Evolutionary conservation across 495 filamentous ascomycete species (phyloP), one percentile per base, ranked within the genome.

Genomic region (Aspergillus mulundensis): DNA sequence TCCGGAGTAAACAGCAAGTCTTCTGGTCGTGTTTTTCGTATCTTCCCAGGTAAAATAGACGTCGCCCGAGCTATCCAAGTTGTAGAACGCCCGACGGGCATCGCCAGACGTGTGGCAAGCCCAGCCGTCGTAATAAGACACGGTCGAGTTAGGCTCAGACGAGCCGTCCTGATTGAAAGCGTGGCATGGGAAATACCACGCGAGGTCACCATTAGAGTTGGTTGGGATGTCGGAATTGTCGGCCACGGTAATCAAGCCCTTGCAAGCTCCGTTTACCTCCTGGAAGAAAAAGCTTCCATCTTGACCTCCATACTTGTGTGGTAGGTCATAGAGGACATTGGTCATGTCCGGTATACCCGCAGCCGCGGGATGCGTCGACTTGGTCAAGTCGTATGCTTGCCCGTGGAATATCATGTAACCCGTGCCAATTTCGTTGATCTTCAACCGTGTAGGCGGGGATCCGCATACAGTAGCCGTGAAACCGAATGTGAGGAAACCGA

Each of bases 261-360:
- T 99, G 81, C 95, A 99, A 50, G 88, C 89, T 16, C 94, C 95
- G 62, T 99, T 99, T 67, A 99, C 95, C 62, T 97, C 94, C 68
- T 99, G 95, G 73, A 99, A 99, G 63, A 97, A 75, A 70, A 99
- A 99, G 65, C 91, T 97, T 44, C 88, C 91, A 69, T 99, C 95
- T 64, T 87, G 77, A 0, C 92, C 95, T 43, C 86, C 90, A 68
- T 92, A 84, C 65, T 87, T 87, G 53, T 82, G 75, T 0, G 85
- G 84, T 5, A 96, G 71, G 68, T 97, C 91, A 59, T 84, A 99
- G 2, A 99, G 73, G 19, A 99, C 84, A 64, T 97, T 96, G 21
- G 71, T 69, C 72, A 0, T 63, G 61, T 36, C 32, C 1, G 86
- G 83, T 54, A 99, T 91, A n/a, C 90, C 91, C 47, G 77, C 71